phyloP scores from a whole-genome alignment of 106 monocot species.

The Dendrobium nobile region DNA sequence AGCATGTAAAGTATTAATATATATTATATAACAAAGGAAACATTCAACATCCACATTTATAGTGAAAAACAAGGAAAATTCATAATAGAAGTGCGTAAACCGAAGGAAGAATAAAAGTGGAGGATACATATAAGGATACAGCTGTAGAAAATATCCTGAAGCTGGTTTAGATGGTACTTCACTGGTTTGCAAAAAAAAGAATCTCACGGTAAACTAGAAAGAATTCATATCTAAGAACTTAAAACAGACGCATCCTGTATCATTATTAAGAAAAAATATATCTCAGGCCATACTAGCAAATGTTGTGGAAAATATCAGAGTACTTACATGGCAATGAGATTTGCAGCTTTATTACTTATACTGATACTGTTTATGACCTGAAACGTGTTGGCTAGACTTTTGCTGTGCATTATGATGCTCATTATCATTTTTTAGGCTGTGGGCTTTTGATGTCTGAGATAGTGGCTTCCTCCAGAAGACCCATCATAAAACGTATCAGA shows the following conservation, averaged over 20 bases:
- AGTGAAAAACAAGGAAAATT: neutral
- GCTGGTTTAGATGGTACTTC: slow-evolving; percentile 42
- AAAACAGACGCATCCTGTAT: neutral
- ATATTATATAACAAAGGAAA: neutral
- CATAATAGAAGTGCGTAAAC: neutral
- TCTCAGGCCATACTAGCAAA: neutral
- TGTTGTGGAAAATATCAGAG: neutral
- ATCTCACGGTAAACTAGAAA: slow-evolving; percentile 15
- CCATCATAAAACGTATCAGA: slow-evolving; percentile 9
- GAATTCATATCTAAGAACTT: neutral
- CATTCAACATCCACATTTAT: neutral
- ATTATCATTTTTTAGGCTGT: slow-evolving; percentile 6
- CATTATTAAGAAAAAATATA: neutral
- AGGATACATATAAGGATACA: slow-evolving; percentile 98
- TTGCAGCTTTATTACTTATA: slow-evolving; percentile 7
- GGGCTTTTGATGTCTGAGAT: neutral
- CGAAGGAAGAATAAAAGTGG: slow-evolving; percentile 8
- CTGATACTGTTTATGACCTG: slow-evolving; percentile 14
- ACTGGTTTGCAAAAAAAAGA: slow-evolving; percentile 29
- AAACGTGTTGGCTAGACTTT: neutral
- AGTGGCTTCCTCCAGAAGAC: slow-evolving; percentile 7
- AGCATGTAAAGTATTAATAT: neutral
- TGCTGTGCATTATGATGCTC: slow-evolving; percentile 11
- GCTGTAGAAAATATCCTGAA: slow-evolving; percentile 30
- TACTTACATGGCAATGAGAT: slow-evolving; percentile 22